Evolutionary conservation across 371 early-diverging fungal species (phyloP).

Genomic region (Massospora cicadina): DNA sequence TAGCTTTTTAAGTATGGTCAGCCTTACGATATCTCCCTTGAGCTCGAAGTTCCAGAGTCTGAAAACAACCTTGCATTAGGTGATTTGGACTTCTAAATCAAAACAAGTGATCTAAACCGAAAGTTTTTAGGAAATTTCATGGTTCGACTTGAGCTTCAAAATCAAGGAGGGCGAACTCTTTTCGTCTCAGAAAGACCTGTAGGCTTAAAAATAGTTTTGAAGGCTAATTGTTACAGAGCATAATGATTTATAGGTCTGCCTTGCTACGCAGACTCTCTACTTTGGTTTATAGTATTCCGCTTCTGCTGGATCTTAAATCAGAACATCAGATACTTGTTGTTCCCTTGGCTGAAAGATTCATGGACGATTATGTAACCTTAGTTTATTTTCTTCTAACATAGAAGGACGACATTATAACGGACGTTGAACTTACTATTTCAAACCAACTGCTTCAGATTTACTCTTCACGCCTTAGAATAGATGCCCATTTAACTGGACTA

Average conservation of each 20-base stretch:
- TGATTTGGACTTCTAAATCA: neutral
- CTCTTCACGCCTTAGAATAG: neutral
- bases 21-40: neutral
- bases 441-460: slow-evolving; percentile 1
- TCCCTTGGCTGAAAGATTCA: neutral
- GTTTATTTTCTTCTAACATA: neutral
- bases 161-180: neutral
- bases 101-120: neutral
- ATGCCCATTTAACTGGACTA: neutral
- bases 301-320: neutral
- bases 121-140: slow-evolving; percentile 3
- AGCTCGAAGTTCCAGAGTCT: slow-evolving; percentile 5
- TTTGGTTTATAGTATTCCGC: neutral
- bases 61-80: slow-evolving; percentile 2
- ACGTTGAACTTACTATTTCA: neutral
- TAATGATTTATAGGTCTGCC: neutral
- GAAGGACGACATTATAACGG: slow-evolving; percentile 1
- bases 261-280: neutral
- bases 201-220: neutral
- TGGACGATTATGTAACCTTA: slow-evolving; percentile 6
- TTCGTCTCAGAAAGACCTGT: neutral
- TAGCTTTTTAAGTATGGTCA: slow-evolving; percentile 6
- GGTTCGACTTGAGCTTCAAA: slow-evolving; percentile 5
- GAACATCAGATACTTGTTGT: neutral
- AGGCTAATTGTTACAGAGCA: neutral